A percentile compares a stretch with the other conserved stretches of the same genome.
Evolutionary conservation across 2,329 filamentous ascomycete species (phyloP).

Genomic region (Pseudonectria foliicola): DNA sequence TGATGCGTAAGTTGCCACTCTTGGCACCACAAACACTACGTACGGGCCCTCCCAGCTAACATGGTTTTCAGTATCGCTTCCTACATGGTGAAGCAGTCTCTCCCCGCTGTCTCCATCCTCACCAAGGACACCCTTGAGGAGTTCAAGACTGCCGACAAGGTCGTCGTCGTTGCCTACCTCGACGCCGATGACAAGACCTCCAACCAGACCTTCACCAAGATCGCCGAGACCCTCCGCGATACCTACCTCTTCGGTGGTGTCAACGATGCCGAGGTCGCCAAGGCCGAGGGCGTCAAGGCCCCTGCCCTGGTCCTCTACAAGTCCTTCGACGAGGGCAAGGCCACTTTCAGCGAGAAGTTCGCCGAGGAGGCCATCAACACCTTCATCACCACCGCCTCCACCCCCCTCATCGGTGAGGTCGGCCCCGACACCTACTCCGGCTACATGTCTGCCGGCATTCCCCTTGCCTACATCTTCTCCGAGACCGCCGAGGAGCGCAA

Average conservation of each 20-base stretch:
- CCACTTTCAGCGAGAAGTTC: slow-evolving; percentile 70
- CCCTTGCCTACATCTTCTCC: slow-evolving; percentile 95
- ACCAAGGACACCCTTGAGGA: slow-evolving; percentile 79
- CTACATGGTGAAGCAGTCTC: slow-evolving; percentile 97
- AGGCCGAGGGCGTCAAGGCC: slow-evolving; percentile 82
- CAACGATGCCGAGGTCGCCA: slow-evolving; percentile 74
- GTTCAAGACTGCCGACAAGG: slow-evolving; percentile 97
- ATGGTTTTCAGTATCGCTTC: slow-evolving; percentile 48
- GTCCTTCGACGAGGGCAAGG: slow-evolving; percentile 94
- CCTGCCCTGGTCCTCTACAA: slow-evolving; percentile 94
- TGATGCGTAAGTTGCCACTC: slow-evolving; percentile 48
- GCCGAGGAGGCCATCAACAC: slow-evolving; percentile 70
- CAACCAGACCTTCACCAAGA: slow-evolving; percentile 73
- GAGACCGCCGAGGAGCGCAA: slow-evolving; percentile 87
- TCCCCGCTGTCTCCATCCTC: slow-evolving; percentile 83
- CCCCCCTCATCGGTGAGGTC: slow-evolving; percentile 89
- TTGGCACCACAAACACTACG: not conserved
- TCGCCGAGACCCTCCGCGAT: slow-evolving; percentile 74
- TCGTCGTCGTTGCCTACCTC: slow-evolving; percentile 87
- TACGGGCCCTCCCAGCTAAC: slow-evolving; percentile 14
- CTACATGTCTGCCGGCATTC: slow-evolving; percentile 90
- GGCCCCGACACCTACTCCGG: slow-evolving; percentile 92
- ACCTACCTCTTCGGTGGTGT: slow-evolving; percentile 87
- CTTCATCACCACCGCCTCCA: slow-evolving; percentile 80
- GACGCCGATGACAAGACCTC: slow-evolving; percentile 73